These are phyloP conservation scores for Oenanthe sinensis DNA, from an alignment of 129 eudicot species.

Conservation along the genomic window DNA sequence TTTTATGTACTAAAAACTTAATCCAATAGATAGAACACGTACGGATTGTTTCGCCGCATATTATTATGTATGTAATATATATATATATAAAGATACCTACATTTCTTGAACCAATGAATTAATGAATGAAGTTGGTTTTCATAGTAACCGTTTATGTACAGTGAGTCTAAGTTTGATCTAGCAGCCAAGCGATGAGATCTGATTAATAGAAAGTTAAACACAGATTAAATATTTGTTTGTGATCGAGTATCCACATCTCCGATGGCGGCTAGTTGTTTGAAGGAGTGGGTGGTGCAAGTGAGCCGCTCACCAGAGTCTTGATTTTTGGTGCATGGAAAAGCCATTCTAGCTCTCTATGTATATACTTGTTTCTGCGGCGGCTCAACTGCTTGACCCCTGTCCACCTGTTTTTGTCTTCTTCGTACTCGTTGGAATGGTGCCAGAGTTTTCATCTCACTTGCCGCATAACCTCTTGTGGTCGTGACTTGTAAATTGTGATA, in stretches of 20 bases:
- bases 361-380: neutral
- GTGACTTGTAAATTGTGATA: too few relatives aligned
- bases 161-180: too few relatives aligned
- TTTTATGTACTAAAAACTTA: too few relatives aligned
- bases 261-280: neutral
- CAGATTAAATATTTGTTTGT: neutral
- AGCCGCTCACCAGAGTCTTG: neutral
- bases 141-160: too few relatives aligned
- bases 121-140: too few relatives aligned
- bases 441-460: neutral
- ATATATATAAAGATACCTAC: too few relatives aligned
- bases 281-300: neutral
- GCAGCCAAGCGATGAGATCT: neutral
- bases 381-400: conserved; percentile 3
- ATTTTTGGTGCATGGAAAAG: conserved; percentile 8
- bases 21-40: too few relatives aligned
- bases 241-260: neutral
- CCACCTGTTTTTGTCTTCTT: conserved; percentile 1
- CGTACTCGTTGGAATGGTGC: neutral
- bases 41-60: too few relatives aligned
- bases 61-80: too few relatives aligned
- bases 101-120: too few relatives aligned
- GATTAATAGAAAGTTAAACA: neutral
- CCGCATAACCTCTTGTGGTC: neutral
- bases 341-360: neutral